Evolutionary conservation across 306 rosid species (phyloP).

Genomic region (Vachellia pachyceras): DNA sequence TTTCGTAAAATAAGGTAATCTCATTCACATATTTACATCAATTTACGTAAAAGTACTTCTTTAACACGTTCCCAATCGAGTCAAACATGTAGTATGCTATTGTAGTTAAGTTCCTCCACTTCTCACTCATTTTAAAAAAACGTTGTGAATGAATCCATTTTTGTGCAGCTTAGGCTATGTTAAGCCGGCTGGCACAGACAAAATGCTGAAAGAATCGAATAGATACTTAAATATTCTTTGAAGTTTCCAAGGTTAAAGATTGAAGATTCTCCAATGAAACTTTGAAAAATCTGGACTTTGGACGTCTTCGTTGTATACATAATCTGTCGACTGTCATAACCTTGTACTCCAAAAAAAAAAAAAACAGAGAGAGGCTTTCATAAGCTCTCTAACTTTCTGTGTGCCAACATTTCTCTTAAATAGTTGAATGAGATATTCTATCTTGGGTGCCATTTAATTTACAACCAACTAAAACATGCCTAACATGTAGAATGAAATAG

Average conservation of each 20-base stretch:
- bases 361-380: conserved; percentile 41
- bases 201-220: not conserved
- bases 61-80: too few species aligned
- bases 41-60: too few species aligned
- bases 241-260: not conserved
- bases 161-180: not conserved
- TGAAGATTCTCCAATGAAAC: conserved; percentile 52
- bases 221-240: not conserved
- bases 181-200: not conserved
- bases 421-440: not conserved
- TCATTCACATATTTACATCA: too few species aligned
- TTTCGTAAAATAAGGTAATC: too few species aligned
- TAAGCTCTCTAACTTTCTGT: conserved; percentile 60
- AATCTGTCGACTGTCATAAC: conserved; percentile 74
- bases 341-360: conserved; percentile 45
- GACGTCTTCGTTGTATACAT: conserved; percentile 57
- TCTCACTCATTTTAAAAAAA: too few species aligned
- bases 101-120: too few species aligned
- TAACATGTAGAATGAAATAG: too few species aligned
- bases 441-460: not conserved
- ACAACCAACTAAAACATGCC: too few species aligned
- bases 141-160: not conserved
- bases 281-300: conserved; percentile 67
- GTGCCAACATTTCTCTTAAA: not conserved
- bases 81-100: too few species aligned